phyloP scores from a whole-genome alignment of 257 asterid species.

The Schizonepeta tenuifolia region DNA sequence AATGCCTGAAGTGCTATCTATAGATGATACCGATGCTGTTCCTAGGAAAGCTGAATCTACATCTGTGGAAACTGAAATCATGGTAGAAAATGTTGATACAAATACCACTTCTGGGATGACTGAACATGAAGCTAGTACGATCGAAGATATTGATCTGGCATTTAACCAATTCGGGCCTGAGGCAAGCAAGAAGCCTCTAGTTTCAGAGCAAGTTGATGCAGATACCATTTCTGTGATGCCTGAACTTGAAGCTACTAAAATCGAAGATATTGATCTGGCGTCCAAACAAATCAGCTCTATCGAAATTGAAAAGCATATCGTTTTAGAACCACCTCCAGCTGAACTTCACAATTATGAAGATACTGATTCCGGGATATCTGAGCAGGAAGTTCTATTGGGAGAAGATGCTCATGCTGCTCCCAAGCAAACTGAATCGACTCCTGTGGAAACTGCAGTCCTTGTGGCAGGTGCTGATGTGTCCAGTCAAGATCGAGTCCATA shows the following conservation, averaged over 20 bases:
- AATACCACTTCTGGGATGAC: constrained; percentile 31
- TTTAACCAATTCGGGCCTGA: constrained; percentile 30
- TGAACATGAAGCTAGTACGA: constrained; percentile 37
- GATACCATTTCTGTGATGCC: not conserved
- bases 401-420: constrained; percentile 38
- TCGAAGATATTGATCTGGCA: constrained; percentile 36
- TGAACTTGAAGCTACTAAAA: constrained; percentile 2
- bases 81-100: constrained; percentile 3
- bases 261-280: constrained; percentile 11
- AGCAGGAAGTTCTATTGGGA: constrained; percentile 38
- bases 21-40: constrained; percentile 37
- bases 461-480: constrained; percentile 4
- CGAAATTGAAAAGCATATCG: constrained; percentile 17
- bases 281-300: constrained; percentile 13
- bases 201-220: constrained; percentile 25
- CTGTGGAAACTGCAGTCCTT: constrained; percentile 25
- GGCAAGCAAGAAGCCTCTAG: constrained; percentile 35
- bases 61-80: constrained; percentile 25
- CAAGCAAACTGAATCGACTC: constrained; percentile 34
- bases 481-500: constrained; percentile 28
- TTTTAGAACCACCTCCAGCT: constrained; percentile 19
- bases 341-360: constrained; percentile 26
- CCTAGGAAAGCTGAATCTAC: constrained; percentile 35
- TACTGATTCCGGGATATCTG: constrained; percentile 31
- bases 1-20: constrained; percentile 41